phyloP scores from a whole-genome alignment of 1,139 yeast genomes.

The Blastobotrys apis region DNA sequence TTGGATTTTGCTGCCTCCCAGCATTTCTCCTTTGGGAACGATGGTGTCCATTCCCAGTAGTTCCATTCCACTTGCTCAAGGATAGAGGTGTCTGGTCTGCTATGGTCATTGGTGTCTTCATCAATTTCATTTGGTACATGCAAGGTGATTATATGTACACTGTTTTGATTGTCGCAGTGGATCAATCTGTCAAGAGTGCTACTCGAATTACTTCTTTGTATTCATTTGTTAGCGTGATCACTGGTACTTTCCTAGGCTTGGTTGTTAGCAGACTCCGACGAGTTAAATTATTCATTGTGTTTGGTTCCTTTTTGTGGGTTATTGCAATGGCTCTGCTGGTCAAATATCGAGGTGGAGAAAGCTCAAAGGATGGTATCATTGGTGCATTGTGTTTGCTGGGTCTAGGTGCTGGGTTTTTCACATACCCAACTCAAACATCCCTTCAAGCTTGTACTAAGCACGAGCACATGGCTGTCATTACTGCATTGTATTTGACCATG shows the following conservation, averaged over 20 bases:
- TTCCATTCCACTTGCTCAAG: slow-evolving; percentile 52
- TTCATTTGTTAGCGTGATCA: slow-evolving; percentile 60
- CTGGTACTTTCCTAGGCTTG: slow-evolving; percentile 58
- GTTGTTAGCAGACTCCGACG: slow-evolving; percentile 45
- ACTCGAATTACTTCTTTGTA: slow-evolving; percentile 60
- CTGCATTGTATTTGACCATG: slow-evolving; percentile 43
- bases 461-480: slow-evolving; percentile 45
- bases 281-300: slow-evolving; percentile 55
- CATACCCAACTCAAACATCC: slow-evolving; percentile 63
- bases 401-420: slow-evolving; percentile 67
- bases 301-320: slow-evolving; percentile 55
- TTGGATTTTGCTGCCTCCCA: slow-evolving; percentile 58
- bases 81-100: slow-evolving; percentile 73
- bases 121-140: slow-evolving; percentile 61
- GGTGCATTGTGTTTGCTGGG: slow-evolving; percentile 66
- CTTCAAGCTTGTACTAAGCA: slow-evolving; percentile 57
- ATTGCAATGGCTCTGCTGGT: slow-evolving; percentile 55
- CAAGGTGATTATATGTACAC: slow-evolving; percentile 66
- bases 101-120: slow-evolving; percentile 47
- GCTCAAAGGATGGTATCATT: slow-evolving; percentile 53
- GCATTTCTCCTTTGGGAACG: slow-evolving; percentile 52
- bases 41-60: slow-evolving; percentile 51
- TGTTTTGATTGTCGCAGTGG: slow-evolving; percentile 57
- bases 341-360: slow-evolving; percentile 52
- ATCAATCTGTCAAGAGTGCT: slow-evolving; percentile 56